Conservation (phyloP, 208 protist genomes). For the Leishmania amazonensis region DNA sequence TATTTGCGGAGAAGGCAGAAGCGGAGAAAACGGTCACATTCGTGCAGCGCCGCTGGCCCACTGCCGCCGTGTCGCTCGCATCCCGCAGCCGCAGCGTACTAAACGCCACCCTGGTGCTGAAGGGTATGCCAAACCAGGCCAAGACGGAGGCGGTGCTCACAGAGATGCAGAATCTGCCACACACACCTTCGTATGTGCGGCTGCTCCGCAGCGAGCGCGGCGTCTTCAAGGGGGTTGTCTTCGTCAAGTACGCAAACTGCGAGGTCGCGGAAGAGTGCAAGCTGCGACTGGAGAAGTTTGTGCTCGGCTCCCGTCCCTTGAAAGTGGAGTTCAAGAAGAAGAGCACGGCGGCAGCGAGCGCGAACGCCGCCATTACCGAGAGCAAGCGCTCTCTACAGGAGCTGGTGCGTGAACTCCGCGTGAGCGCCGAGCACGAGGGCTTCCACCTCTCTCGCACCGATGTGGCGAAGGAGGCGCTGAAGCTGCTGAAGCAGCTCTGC, state of each 20-base stretch:
- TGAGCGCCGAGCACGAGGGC: conserved; percentile 80
- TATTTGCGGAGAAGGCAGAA: conserved; percentile 78
- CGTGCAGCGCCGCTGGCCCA: conserved; percentile 68
- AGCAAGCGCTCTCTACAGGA: conserved; percentile 60
- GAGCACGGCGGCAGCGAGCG: conserved; percentile 20
- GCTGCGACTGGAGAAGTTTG: conserved; percentile 70
- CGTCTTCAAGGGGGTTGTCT: conserved; percentile 83
- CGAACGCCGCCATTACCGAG: conserved; percentile 8
- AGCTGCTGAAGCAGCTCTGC: conserved; percentile 79
- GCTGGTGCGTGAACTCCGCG: conserved; percentile 73
- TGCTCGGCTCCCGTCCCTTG: conserved; percentile 55
- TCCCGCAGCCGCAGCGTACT: conserved; percentile 61
- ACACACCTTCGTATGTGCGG: conserved; percentile 81
- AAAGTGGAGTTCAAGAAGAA: conserved; percentile 91
- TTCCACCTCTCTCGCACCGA: conserved; percentile 59
- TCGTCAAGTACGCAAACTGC: conserved; percentile 91
- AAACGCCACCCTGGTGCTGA: conserved; percentile 81
- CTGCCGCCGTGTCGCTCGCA: conserved; percentile 42
- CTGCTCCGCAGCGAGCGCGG: conserved; percentile 81
- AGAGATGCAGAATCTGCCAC: conserved; percentile 57
- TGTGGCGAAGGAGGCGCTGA: conserved; percentile 71
- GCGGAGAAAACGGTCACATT: conserved; percentile 61
- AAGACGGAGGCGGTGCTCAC: conserved; percentile 71
- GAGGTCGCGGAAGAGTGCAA: conserved; percentile 93
- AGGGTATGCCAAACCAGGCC: conserved; percentile 69